These are phyloP conservation scores for Yarrowia sp. DNA, from an alignment of 805 yeast genomes.

Conservation along the genomic window DNA sequence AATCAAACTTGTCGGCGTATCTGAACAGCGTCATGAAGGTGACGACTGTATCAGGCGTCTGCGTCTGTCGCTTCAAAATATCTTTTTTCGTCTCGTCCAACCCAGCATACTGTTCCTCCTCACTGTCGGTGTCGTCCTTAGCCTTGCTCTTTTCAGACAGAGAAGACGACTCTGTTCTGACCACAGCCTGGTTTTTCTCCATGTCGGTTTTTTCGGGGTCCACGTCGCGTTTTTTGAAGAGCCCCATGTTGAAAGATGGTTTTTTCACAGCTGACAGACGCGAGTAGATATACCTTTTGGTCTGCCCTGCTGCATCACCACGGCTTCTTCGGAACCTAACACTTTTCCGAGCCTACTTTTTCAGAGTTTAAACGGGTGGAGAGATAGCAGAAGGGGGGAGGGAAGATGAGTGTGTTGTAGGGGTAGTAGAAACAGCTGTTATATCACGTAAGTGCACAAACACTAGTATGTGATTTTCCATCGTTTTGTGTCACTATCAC, in stretches of 20 bases:
- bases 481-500: no score
- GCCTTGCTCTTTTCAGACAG: slow-evolving; percentile 11
- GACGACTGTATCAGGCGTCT: slow-evolving; percentile 31
- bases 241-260: neutral
- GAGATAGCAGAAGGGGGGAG: neutral
- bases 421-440: neutral
- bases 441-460: no score
- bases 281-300: neutral
- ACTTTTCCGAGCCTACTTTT: slow-evolving; percentile 12
- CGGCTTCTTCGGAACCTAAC: slow-evolving; percentile 19
- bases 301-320: neutral
- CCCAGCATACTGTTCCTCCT: slow-evolving; percentile 34
- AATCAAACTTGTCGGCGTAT: slow-evolving; percentile 40
- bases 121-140: slow-evolving; percentile 21
- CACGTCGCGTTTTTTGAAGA: slow-evolving; percentile 10
- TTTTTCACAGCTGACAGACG: neutral
- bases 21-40: slow-evolving; percentile 38
- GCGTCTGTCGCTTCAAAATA: slow-evolving; percentile 40
- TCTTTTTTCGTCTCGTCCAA: slow-evolving; percentile 39
- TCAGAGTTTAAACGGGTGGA: neutral
- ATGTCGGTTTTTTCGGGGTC: no score
- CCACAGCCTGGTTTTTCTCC: neutral
- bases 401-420: neutral
- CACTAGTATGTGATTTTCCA: no score
- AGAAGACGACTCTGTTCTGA: slow-evolving; percentile 6